These are phyloP conservation scores for Rosellinia necatrix DNA, from an alignment of 2,329 filamentous ascomycete species.

Conservation along the genomic window DNA sequence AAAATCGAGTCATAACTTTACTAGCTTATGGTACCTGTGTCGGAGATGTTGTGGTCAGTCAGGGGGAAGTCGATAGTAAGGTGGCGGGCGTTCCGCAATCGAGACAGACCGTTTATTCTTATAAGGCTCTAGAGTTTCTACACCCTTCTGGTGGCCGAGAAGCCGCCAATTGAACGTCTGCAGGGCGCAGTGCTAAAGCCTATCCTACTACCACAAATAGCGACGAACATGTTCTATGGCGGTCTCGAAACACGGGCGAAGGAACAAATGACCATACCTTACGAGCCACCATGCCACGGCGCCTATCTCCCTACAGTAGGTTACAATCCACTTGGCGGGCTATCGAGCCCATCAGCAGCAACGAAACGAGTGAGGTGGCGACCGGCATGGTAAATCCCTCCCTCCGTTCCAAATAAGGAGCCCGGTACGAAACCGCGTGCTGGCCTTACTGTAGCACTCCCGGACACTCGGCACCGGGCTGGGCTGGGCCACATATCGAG, in stretches of 20 bases:
- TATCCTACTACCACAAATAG: slow-evolving; percentile 24
- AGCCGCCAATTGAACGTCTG: slow-evolving; percentile 10
- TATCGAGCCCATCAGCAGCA: slow-evolving; percentile 16
- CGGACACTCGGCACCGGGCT: not conserved
- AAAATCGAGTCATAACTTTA: too few relatives aligned
- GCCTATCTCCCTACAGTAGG: not conserved
- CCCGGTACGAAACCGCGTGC: slow-evolving; percentile 4
- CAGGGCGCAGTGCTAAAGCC: slow-evolving; percentile 13
- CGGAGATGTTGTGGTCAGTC: slow-evolving; percentile 8
- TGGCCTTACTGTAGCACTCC: slow-evolving; percentile 8
- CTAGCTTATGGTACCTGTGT: not conserved
- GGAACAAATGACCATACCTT: slow-evolving; percentile 16
- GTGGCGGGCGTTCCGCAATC: slow-evolving; percentile 17
- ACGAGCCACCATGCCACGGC: slow-evolving; percentile 18
- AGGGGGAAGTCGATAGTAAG: not conserved
- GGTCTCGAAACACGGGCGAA: slow-evolving; percentile 23
- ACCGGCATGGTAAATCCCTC: slow-evolving; percentile 17
- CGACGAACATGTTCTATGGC: slow-evolving; percentile 15
- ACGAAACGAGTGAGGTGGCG: slow-evolving; percentile 17
- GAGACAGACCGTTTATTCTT: slow-evolving; percentile 5
- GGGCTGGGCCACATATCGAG: not conserved
- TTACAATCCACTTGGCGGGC: slow-evolving; percentile 10
- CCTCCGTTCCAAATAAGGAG: slow-evolving; percentile 25
- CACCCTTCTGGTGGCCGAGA: slow-evolving; percentile 1
- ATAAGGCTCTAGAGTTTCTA: not conserved